Base-by-base conservation (phyloP, 352 stramenopile genomes). In the Thalassiosira livingstoniorum region DNA sequence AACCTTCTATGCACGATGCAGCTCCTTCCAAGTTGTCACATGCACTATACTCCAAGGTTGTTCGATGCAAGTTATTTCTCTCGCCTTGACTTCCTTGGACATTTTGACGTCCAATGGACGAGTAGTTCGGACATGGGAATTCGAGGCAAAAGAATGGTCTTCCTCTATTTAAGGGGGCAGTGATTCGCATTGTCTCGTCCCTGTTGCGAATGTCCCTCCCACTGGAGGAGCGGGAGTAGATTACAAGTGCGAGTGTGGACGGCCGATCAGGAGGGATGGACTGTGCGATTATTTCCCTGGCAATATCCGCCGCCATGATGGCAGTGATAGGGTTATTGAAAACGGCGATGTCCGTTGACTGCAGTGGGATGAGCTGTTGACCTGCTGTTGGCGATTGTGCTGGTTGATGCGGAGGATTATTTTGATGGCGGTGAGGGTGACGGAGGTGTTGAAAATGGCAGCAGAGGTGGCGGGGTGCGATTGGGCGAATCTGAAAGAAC, bases 1-100 rank as follows among this genome's bases (percentile, higher is more conserved):
- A 67, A 4, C 73, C 73, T 51, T 73, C 73, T 3, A 80, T 61
- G 31, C 73, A 80, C 27, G 73, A 45, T 27, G 73, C 73, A n/a
- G 64, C 73, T 55, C 73, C 73, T 45, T 62, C 47, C 23, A 80
- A 39, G 27, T 75, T 69, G 29, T 66, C 23, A 2, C 5, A 34
- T 31, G 34, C 45, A 31, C 69, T 58, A 54, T 80, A 80, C 21
- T 80, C 73, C 25, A 80, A 60, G 29, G 66, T 47, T 18, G 71
- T 66, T 70, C 63, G n/a, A 21, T 76, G 35, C 39, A 68, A 31
- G 11, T 51, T 21, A 34, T 68, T 55, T 11, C n/a, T 31, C 2
- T 54, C 37, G 23, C 27, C 47, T 5, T 58, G 23, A 29, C 47
- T 13, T 43, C 54, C 53, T 21, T 51, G 60, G 27, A 60, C 31